Percentiles rank a stretch among this genome's conserved stretches.
Evolutionary conservation across 306 rosid species (phyloP).

Genomic region (Quercus suber): DNA sequence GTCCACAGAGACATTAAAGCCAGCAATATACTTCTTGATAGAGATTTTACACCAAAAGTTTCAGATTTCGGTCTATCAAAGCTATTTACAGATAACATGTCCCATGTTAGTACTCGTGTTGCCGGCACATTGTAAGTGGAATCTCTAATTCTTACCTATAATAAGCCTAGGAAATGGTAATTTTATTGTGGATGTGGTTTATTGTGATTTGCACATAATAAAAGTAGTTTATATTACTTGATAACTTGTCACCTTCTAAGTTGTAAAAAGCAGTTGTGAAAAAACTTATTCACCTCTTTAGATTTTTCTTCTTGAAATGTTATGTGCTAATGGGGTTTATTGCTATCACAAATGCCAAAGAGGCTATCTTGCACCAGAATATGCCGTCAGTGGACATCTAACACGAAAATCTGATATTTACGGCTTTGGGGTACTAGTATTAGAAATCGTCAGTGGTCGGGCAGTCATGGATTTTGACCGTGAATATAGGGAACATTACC

Average conservation of each 20-base stretch:
- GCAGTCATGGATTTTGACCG: conserved; percentile 52
- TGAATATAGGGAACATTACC: conserved; percentile 57
- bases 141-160: background rate
- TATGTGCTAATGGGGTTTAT: conserved; percentile 32
- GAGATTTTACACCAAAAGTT: conserved; percentile 56
- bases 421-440: conserved; percentile 76
- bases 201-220: too few species aligned
- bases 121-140: conserved; percentile 93
- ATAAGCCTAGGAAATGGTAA: too few species aligned
- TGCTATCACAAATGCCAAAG: conserved; percentile 28
- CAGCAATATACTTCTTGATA: conserved; percentile 81
- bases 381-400: conserved; percentile 76
- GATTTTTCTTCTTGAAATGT: background rate
- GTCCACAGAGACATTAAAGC: conserved; percentile 90
- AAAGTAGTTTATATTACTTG: too few species aligned
- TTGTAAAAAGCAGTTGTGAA: background rate
- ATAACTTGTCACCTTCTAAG: too few species aligned
- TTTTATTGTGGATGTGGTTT: too few species aligned
- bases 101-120: conserved; percentile 81
- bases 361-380: conserved; percentile 96
- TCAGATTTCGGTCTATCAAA: conserved; percentile 86
- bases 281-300: background rate
- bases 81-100: conserved; percentile 52
- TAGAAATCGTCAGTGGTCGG: conserved; percentile 71
- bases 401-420: conserved; percentile 90